Conservation (phyloP, 805 yeast genomes). For the Saccharomycopsis fodiens region DNA sequence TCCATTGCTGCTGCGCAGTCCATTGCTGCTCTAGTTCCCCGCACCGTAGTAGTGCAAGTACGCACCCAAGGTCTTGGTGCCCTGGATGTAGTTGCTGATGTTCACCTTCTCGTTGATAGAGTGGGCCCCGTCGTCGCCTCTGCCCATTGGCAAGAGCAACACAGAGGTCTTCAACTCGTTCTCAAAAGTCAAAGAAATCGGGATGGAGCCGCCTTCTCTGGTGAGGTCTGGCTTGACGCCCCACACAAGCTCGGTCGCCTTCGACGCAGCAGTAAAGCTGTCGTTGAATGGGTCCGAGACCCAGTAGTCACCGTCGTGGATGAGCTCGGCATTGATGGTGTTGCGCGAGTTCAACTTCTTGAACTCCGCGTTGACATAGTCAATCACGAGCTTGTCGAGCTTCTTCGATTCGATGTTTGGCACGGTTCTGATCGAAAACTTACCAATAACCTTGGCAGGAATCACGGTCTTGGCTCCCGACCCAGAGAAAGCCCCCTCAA, state of each 20-base stretch:
- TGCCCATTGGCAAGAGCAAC: slow-evolving; percentile 90
- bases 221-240: slow-evolving; percentile 93
- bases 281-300: slow-evolving; percentile 89
- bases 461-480: slow-evolving; percentile 98
- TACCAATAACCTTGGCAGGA: slow-evolving; percentile 90
- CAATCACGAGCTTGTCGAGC: slow-evolving; percentile 69
- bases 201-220: slow-evolving; percentile 98
- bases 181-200: slow-evolving; percentile 92
- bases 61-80: slow-evolving; percentile 88
- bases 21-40: no score
- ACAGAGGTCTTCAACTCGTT: slow-evolving; percentile 79
- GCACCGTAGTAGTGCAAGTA: slow-evolving; percentile 87
- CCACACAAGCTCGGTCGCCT: slow-evolving; percentile 94
- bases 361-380: slow-evolving; percentile 62
- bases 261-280: slow-evolving; percentile 86
- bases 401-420: slow-evolving; percentile 83
- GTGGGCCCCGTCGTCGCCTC: slow-evolving; percentile 99
- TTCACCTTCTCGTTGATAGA: slow-evolving; percentile 94
- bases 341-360: slow-evolving; percentile 70
- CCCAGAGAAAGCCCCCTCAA: slow-evolving; percentile 94
- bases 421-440: slow-evolving; percentile 94
- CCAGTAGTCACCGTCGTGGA: slow-evolving; percentile 98
- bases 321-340: slow-evolving; percentile 58
- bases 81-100: slow-evolving; percentile 82
- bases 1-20: no score